phyloP scores from a whole-genome alignment of 2,329 filamentous ascomycete species.

The Helotiales sp. region DNA sequence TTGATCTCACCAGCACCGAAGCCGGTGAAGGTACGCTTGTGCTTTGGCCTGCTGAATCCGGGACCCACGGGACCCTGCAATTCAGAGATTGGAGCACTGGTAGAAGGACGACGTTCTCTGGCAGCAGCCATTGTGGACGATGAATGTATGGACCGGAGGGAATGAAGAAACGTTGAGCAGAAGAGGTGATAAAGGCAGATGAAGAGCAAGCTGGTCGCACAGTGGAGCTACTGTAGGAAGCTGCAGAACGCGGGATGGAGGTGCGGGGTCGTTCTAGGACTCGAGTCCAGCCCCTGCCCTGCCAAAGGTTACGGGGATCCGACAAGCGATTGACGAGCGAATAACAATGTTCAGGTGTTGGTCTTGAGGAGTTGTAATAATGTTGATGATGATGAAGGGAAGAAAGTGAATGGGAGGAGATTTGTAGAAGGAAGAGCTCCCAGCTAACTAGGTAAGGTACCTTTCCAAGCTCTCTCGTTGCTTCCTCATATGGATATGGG shows the following conservation, averaged over 20 bases:
- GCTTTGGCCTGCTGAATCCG: slow-evolving; percentile 85
- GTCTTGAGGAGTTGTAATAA: neutral
- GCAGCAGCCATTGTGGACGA: slow-evolving; percentile 1
- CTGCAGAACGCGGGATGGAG: neutral
- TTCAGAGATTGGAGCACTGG: slow-evolving; percentile 79
- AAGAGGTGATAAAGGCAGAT: neutral
- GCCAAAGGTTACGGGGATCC: neutral
- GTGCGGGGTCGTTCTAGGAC: slow-evolving; percentile 14
- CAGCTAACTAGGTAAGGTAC: neutral
- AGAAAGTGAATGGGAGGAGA: neutral
- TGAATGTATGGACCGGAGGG: neutral
- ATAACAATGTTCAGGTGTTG: neutral
- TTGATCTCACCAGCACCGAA: slow-evolving; percentile 92
- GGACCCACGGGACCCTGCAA: slow-evolving; percentile 85
- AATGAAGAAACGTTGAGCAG: neutral
- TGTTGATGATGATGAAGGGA: neutral
- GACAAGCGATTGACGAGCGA: neutral
- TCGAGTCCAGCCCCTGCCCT: neutral
- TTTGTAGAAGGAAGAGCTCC: neutral
- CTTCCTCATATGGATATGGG: slow-evolving; percentile 1
- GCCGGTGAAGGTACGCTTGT: slow-evolving; percentile 95
- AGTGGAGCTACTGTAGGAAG: neutral
- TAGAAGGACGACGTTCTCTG: slow-evolving; percentile 78
- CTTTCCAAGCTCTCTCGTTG: neutral
- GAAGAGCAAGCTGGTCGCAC: neutral